phyloP scores from a whole-genome alignment of 805 yeast species.

The Starmerella roubikii region DNA sequence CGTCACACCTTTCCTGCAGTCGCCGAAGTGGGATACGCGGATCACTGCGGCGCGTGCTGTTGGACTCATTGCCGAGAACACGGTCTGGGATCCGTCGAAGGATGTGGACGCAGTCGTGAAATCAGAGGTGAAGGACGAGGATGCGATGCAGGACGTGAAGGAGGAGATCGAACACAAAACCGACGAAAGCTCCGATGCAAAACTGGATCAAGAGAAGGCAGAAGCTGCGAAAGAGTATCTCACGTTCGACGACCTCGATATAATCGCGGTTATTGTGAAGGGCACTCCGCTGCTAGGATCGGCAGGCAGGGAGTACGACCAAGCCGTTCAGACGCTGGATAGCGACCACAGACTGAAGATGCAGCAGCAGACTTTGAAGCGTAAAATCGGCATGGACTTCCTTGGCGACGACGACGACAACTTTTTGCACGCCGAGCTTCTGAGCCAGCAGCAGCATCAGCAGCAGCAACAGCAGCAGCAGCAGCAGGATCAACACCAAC shows the following conservation, averaged over 20 bases:
- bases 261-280: slow-evolving; percentile 27
- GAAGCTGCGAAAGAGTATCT: slow-evolving; percentile 14
- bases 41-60: slow-evolving; percentile 88
- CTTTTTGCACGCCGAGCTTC: slow-evolving; percentile 24
- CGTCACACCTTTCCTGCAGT: slow-evolving; percentile 76
- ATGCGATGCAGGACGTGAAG: background rate
- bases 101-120: slow-evolving; percentile 7
- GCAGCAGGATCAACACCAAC: background rate
- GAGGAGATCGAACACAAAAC: background rate
- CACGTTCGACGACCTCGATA: slow-evolving; percentile 27
- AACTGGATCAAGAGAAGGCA: background rate
- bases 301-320: slow-evolving; percentile 38
- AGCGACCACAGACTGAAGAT: slow-evolving; percentile 37
- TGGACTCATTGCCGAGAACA: slow-evolving; percentile 78
- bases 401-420: slow-evolving; percentile 26
- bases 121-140: background rate
- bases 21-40: slow-evolving; percentile 90
- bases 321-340: slow-evolving; percentile 28
- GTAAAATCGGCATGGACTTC: slow-evolving; percentile 33
- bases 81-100: slow-evolving; percentile 75
- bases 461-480: slow-evolving; percentile 1
- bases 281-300: slow-evolving; percentile 47
- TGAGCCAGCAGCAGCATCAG: slow-evolving; percentile 17
- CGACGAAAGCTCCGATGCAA: background rate
- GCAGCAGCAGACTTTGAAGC: slow-evolving; percentile 35